Evolutionary conservation across 2,329 filamentous ascomycete species (phyloP), one percentile per base, ranked within the genome.

Genomic region (Fusarium xyrophilum): DNA sequence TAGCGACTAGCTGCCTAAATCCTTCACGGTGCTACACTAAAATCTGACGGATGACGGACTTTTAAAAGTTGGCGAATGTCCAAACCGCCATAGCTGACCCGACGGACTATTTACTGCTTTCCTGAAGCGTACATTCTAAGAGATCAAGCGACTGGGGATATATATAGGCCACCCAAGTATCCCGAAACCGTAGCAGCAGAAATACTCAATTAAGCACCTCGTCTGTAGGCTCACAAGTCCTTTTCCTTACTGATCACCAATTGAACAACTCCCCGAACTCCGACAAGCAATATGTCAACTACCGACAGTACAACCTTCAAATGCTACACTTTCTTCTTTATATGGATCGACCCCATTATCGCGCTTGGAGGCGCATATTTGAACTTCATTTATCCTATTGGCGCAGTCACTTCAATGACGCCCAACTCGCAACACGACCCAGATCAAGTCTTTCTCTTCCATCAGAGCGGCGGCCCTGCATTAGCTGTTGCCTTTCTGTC

Each of bases 91-190:
- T n/a, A 27, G n/a, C 10, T 27, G 12, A 27, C 12, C 23, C 23
- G 40, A 27, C 40, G 12, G 23, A 27, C 40, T 43, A n/a, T 43
- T 43, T 5, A 9, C 7, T 19, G 4, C 17, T 27, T 27, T 27
- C 12, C 23, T 43, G 5, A n/a, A 27, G 5, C 7, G 19, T 3
- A 10, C 12, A n/a, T 2, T 11, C 7, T 19, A 12, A 17, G 7
- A 27, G 2, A 13, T 19, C 7, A 19, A 13, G 19, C 11, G 3
- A 6, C 2, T 13, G 5, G 6, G 0, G 5, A 14, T 27, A 19
- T 43, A 14, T n/a, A 43, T n/a, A 43, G 9, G 11, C 12, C 5
- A 32, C 23, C 12, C 5, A 27, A 19, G 10, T 3, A 6, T 10
- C 11, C 5, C 17, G 4, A 43, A n/a, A 7, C 3, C 1, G 23